Conservation (phyloP, 1,284 basidiomycete genomes). For the Moniliophthora roreri region DNA sequence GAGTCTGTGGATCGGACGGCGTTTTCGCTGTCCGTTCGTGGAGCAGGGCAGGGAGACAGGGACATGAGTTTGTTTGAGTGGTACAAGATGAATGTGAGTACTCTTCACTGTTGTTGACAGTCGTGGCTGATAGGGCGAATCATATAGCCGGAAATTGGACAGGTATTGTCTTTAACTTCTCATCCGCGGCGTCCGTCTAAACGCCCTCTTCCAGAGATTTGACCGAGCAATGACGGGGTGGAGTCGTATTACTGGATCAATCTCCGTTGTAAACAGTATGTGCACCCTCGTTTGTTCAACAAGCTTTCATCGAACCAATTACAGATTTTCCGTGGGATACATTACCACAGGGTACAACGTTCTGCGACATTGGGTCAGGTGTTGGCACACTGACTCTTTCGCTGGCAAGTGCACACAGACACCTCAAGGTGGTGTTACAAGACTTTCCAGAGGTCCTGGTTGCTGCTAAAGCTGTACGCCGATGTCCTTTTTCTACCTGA, state of each 20-base stretch:
- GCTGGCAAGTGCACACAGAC: background rate
- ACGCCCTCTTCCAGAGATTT: conserved; percentile 3
- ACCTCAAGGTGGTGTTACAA: conserved; percentile 8
- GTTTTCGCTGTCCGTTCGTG: conserved; percentile 7
- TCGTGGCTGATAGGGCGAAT: background rate
- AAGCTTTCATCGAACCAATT: too few species aligned
- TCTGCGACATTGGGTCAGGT: conserved; percentile 11
- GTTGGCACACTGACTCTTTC: conserved; percentile 2
- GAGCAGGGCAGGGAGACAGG: background rate
- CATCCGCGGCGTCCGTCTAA: background rate
- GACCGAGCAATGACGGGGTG: conserved; percentile 13
- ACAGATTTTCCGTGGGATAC: conserved; percentile 2
- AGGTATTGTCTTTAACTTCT: background rate
- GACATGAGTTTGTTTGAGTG: conserved; percentile 8
- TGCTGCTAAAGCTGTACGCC: conserved; percentile 2
- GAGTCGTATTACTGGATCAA: conserved; percentile 6
- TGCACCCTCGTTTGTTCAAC: background rate
- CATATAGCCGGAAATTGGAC: background rate
- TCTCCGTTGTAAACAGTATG: conserved; percentile 10
- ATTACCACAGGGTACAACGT: conserved; percentile 1
- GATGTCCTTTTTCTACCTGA: background rate
- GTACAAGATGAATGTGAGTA: conserved; percentile 6
- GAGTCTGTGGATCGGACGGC: background rate
- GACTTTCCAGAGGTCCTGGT: conserved; percentile 5
- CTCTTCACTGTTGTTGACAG: background rate